A percentile compares a stretch with the other conserved stretches of the same genome.
Conservation (phyloP, 305 asterid species). For the Fraxinus floribunda region DNA sequence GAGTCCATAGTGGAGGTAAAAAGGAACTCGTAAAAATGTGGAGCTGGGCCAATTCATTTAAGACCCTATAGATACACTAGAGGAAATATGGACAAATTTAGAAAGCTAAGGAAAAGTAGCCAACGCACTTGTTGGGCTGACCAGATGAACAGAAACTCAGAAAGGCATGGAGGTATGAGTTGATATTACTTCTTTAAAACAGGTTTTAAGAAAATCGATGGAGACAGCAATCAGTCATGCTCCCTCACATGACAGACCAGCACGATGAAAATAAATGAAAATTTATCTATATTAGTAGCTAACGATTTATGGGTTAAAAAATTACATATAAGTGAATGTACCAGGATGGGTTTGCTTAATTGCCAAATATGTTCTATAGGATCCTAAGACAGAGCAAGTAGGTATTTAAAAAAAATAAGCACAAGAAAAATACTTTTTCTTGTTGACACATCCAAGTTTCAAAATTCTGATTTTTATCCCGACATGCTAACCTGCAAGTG, state of each 20-base stretch:
- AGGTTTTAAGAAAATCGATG: neutral
- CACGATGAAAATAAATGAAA: constrained; percentile 1
- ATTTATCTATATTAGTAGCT: neutral
- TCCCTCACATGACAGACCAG: constrained; percentile 14
- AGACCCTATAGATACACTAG: neutral
- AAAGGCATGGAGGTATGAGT: neutral
- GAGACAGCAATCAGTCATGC: neutral
- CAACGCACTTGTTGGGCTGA: neutral
- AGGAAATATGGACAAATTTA: neutral
- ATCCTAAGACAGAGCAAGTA: neutral
- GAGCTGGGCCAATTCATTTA: neutral
- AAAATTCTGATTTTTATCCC: neutral
- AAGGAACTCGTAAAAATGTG: neutral
- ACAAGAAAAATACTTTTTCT: neutral
- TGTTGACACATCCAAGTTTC: neutral
- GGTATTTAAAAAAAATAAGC: neutral
- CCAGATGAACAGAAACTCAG: neutral
- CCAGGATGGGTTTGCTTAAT: neutral
- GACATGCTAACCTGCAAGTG: neutral
- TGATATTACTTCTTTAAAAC: neutral
- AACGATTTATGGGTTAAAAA: neutral
- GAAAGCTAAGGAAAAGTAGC: neutral
- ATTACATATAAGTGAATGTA: neutral
- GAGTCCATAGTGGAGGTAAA: neutral
- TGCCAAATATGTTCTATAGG: neutral